These are phyloP conservation scores for Laburnicola sp. DNA, from an alignment of 2,329 filamentous ascomycete species.

Conservation along the genomic window DNA sequence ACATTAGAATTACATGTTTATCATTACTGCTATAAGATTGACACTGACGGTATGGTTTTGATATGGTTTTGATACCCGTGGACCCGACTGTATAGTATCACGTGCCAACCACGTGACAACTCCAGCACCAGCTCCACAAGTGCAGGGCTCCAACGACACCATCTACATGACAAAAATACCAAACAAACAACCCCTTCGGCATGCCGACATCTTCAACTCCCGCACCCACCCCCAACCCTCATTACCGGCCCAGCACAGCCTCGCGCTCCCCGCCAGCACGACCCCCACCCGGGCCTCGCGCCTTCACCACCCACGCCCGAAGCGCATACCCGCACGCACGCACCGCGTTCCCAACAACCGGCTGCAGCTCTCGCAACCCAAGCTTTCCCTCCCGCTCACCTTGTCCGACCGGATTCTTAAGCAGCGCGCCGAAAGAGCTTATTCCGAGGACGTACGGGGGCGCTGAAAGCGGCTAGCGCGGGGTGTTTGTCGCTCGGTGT, in stretches of 20 bases:
- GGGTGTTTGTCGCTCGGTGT: neutral
- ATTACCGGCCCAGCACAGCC: neutral
- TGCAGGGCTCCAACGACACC: too few species aligned
- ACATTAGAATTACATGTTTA: too few species aligned
- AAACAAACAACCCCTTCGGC: too few species aligned
- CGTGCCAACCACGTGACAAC: too few species aligned
- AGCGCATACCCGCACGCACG: neutral
- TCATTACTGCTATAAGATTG: too few species aligned
- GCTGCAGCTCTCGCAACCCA: neutral
- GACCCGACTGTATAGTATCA: too few species aligned
- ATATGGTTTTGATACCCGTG: too few species aligned
- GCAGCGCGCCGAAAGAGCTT: neutral
- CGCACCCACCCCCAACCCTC: too few species aligned
- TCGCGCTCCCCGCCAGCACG: neutral
- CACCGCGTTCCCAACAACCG: neutral
- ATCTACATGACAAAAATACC: too few species aligned
- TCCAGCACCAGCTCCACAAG: too few species aligned
- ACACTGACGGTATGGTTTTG: too few species aligned
- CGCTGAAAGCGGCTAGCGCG: neutral
- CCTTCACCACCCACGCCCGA: neutral
- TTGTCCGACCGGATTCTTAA: neutral
- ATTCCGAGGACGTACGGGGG: neutral
- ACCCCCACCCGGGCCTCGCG: neutral
- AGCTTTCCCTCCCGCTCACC: neutral
- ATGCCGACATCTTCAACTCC: too few species aligned